Evolutionary conservation across 2,329 filamentous ascomycete species (phyloP).

Genomic region (Fusarium sp.): DNA sequence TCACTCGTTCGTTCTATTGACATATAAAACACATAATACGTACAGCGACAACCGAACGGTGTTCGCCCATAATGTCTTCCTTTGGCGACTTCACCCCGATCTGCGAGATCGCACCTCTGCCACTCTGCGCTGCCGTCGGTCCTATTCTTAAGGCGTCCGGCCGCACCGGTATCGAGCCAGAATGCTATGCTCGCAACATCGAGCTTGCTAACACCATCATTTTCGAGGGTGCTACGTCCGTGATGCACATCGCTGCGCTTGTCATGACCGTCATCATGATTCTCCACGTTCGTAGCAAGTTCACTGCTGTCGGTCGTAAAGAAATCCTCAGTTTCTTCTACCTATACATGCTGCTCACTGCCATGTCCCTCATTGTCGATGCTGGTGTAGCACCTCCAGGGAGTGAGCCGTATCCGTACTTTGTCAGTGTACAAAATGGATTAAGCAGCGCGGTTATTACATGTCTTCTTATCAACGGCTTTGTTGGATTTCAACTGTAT

Average conservation of each 20-base stretch:
- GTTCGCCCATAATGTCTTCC: conserved; percentile 71
- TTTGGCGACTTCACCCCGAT: conserved; percentile 93
- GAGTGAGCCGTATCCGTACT: conserved; percentile 86
- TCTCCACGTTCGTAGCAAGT: conserved; percentile 95
- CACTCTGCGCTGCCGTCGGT: conserved; percentile 88
- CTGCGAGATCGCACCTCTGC: conserved; percentile 87
- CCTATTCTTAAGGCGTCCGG: conserved; percentile 76
- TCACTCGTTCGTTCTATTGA: conserved; percentile 7
- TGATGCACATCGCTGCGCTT: conserved; percentile 91
- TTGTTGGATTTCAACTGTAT: conserved; percentile 98
- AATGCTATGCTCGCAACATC: conserved; percentile 94
- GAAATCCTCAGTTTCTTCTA: conserved; percentile 94
- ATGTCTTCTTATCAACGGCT: conserved; percentile 94
- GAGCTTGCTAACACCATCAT: conserved; percentile 98
- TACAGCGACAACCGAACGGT: conserved; percentile 12
- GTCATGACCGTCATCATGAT: conserved; percentile 98
- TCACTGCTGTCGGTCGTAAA: conserved; percentile 89
- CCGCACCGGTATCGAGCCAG: conserved; percentile 83
- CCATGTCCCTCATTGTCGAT: conserved; percentile 90
- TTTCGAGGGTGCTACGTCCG: conserved; percentile 90
- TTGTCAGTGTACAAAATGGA: conserved; percentile 88
- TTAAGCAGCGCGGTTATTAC: conserved; percentile 88
- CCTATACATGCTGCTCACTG: conserved; percentile 90
- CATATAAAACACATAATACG: conserved; percentile 4
- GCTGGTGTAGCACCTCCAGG: conserved; percentile 91